These are phyloP conservation scores for Linum lewisii DNA, from an alignment of 345 rosid genomes.

Conservation along the genomic window DNA sequence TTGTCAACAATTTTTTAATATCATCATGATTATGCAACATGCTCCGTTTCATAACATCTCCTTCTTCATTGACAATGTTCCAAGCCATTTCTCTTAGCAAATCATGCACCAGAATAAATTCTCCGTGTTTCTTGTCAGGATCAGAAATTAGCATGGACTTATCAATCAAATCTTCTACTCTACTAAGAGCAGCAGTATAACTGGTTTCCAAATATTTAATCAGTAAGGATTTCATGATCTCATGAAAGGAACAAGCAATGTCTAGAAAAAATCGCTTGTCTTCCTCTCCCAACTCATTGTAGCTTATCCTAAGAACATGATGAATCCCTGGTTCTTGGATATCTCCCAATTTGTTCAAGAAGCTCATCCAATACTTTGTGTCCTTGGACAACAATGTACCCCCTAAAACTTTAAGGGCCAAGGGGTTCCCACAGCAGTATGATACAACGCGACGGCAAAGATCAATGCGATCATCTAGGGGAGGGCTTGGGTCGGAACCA, in stretches of 20 bases:
- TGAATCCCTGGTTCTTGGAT: neutral
- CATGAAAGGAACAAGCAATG: neutral
- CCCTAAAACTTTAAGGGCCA: neutral
- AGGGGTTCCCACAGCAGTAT: neutral
- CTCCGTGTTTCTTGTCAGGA: neutral
- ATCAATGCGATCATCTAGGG: neutral
- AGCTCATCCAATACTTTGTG: neutral
- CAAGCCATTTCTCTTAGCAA: neutral
- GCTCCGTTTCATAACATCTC: neutral
- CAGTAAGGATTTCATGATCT: neutral
- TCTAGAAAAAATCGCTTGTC: neutral
- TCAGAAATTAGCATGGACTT: neutral
- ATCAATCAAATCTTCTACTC: neutral
- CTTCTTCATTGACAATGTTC: neutral
- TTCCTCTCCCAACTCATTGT: neutral
- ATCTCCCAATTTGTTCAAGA: neutral
- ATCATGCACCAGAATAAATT: neutral
- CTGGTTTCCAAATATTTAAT: neutral
- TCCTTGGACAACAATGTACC: neutral
- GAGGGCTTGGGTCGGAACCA: neutral
- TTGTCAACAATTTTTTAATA: neutral
- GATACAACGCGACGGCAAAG: neutral
- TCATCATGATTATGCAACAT: neutral
- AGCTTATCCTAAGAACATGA: neutral
- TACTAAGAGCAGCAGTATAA: neutral